Base-by-base conservation (phyloP, 2,329 filamentous ascomycete species). In the Aspergillus sclerotialis region DNA sequence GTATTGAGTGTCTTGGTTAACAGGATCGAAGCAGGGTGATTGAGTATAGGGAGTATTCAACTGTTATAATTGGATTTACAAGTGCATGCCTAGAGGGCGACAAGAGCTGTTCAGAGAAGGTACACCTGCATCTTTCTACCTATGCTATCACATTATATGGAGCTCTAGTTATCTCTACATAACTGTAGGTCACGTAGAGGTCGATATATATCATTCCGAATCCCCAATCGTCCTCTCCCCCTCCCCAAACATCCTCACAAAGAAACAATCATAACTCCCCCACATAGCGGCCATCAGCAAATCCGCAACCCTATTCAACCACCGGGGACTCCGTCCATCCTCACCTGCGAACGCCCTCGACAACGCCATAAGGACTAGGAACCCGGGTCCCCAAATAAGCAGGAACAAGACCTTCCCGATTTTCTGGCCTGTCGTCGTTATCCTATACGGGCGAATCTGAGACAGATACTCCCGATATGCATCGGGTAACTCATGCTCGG, bases 381-480 rank as follows among this genome's bases (percentile, higher is more conserved):
- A 40, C 5, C 76, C 39, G 0, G 84, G 77, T 10, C 69, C 45
- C 70, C 78, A 84, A 0, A 77, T 43, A 0, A 64, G 42, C 5
- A 78, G n/a, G 42, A 93, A 79, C 1, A 88, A 38, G 9, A 67
- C 60, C 30, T 72, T 68, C 1, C 86, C 92, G 1, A 85, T 41
- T 11, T 59, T 65, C 59, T 96, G 90, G 19, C 75, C 68, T 32
- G 54, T 56, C 0, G 71, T 79, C 0, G 87, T 94, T 14, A 77
- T 68, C 0, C 68, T 77, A 57, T 90, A 96, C 0, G 84, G 67
- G 35, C 76, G 73, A 29, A 95, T 69, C 10, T 71, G 64, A 6
- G 72, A 65, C 3, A 98, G 70, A 58, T 89, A 94, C 2, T 67
- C 64, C 48, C 80, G 80, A 54, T 95, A 98, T 35, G 84, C 80